Evolutionary conservation across 495 filamentous ascomycete species (phyloP), one percentile per base, ranked within the genome.

Genomic region (Aspergillus ellipticus): DNA sequence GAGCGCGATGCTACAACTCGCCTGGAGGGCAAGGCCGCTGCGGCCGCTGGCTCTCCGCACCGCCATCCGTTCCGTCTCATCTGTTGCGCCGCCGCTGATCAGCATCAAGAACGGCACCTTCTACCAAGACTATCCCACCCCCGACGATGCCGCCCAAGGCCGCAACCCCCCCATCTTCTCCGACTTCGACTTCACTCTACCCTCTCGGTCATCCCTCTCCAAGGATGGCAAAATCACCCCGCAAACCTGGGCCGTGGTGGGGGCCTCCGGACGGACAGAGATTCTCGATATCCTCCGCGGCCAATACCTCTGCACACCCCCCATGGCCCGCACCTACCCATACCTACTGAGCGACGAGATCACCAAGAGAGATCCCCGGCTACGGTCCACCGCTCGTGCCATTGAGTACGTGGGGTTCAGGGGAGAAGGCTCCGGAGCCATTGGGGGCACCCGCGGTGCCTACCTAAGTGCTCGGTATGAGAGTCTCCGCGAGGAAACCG

Each of bases 401-500:
- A 86, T 96, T 49, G 84, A 86, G 57, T 90, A 92, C 67, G 87
- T 96, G 43, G 92, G 92, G 0, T 96, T 96, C 64, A 73, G 64
- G 31, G 82, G 81, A 2, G 80, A 89, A 60, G 76, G 78, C 13
- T 78, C 78, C 6, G 77, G 74, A 13, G 76, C 79, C 11, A 80
- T 79, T 49, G 82, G 84, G 1, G 80, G 76, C 15, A 79, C 73
- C 4, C 73, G 78, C 11, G 91, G 90, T 9, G 85, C 89, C 10
- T 96, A 97, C 62, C 70, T 97, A 31, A 90, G 89, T 60, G 90
- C 91, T 11, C 80, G 94, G n/a, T 98, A 98, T 72, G 94, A 98
- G 76, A 91, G 88, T 53, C 71, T 85, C 46, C 77, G 90, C 17
- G 93, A 96, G 66, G 88, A 83, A 49, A 92, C 88, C 8, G 94